These are phyloP conservation scores for Botrytis tulipae DNA, from an alignment of 2,329 filamentous ascomycete species.

Conservation along the genomic window DNA sequence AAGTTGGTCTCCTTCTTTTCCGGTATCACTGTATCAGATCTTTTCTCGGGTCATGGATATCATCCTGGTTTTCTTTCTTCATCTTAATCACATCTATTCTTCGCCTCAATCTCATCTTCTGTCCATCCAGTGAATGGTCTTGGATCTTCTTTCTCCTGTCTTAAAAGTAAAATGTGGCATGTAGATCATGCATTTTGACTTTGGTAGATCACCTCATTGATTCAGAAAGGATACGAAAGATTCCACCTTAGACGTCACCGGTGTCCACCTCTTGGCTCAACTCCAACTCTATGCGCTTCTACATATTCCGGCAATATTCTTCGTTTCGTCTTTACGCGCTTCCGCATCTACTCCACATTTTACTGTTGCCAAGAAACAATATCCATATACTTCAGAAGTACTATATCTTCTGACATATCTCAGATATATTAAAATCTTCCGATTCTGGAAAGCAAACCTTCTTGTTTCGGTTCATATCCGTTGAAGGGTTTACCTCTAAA, in stretches of 20 bases:
- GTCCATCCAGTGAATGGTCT: neutral
- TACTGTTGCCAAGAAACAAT: conserved; percentile 9
- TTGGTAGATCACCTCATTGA: neutral
- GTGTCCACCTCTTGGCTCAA: neutral
- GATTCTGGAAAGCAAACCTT: neutral
- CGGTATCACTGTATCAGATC: conserved; percentile 9
- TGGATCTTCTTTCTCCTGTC: neutral
- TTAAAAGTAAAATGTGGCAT: conserved; percentile 13
- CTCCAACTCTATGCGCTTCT: conserved; percentile 9
- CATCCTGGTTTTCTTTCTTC: neutral
- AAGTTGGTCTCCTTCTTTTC: conserved; percentile 11
- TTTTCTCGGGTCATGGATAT: neutral
- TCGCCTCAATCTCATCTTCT: neutral
- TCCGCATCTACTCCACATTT: conserved; percentile 8
- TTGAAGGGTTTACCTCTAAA: neutral
- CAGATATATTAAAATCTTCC: conserved; percentile 16
- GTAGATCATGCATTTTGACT: conserved; percentile 16
- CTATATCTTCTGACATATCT: conserved; percentile 29
- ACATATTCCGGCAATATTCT: conserved; percentile 1
- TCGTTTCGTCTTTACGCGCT: conserved; percentile 15
- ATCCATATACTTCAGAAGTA: conserved; percentile 4
- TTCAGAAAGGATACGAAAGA: neutral
- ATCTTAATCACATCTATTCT: conserved; percentile 2
- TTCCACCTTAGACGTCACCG: conserved; percentile 11
- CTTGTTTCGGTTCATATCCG: conserved; percentile 14